Conservation (phyloP, 495 filamentous ascomycete species). For the Penicillium lividum region DNA sequence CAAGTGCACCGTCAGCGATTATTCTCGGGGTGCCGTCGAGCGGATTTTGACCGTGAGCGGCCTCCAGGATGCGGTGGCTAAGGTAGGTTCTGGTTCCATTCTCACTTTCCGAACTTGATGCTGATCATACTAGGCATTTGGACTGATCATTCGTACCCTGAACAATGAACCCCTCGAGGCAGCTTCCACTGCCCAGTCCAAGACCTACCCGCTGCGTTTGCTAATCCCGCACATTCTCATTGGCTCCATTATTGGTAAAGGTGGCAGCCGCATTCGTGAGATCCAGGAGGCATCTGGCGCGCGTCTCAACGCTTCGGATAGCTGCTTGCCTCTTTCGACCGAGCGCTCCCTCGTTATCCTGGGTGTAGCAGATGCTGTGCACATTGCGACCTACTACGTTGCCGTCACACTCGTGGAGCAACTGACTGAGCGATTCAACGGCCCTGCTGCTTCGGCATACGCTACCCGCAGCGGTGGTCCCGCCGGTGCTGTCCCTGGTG, state of each 20-base stretch:
- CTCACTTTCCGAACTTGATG: neutral
- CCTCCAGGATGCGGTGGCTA: slow-evolving; percentile 91
- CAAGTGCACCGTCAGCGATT: slow-evolving; percentile 98
- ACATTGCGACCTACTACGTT: slow-evolving; percentile 98
- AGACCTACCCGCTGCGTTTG: slow-evolving; percentile 94
- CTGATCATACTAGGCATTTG: slow-evolving; percentile 72
- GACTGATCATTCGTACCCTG: slow-evolving; percentile 93
- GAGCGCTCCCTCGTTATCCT: slow-evolving; percentile 96
- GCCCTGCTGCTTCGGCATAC: slow-evolving; percentile 93
- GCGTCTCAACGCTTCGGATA: slow-evolving; percentile 93
- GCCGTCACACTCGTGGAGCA: slow-evolving; percentile 95
- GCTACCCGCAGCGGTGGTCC: slow-evolving; percentile 93
- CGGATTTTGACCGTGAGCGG: slow-evolving; percentile 96
- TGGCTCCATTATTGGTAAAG: slow-evolving; percentile 97
- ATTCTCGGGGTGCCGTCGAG: slow-evolving; percentile 93
- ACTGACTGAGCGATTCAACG: slow-evolving; percentile 92
- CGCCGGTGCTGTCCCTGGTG: slow-evolving; percentile 87
- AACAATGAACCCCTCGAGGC: slow-evolving; percentile 91
- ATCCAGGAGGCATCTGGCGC: slow-evolving; percentile 98
- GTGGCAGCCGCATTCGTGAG: slow-evolving; percentile 91
- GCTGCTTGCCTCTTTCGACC: slow-evolving; percentile 87
- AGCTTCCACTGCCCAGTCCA: slow-evolving; percentile 86
- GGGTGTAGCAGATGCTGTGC: slow-evolving; percentile 89
- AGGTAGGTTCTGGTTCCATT: slow-evolving; percentile 59
- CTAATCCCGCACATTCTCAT: slow-evolving; percentile 96